Base-by-base conservation (phyloP, 2,329 filamentous ascomycete species). In the Colletotrichum chlorophyti region DNA sequence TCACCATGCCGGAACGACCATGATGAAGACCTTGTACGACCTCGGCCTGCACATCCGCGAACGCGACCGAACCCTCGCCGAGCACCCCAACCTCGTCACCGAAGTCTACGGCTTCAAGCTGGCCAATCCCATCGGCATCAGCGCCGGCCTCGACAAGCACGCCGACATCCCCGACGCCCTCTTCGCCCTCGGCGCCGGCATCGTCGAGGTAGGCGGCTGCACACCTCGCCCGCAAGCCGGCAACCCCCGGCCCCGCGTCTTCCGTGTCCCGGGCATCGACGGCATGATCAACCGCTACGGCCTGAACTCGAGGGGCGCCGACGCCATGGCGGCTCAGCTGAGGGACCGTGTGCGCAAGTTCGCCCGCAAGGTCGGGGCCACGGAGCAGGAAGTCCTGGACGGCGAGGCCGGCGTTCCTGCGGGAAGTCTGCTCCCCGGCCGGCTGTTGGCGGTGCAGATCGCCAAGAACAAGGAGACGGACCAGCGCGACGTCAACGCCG, bases 401-500 rank as follows among this genome's bases (percentile, higher is more conserved):
- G 93, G 92, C 19, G 84, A 87, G 53, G 90, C 87, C 68, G 85
- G 76, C 32, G 91, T 97, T 1, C 91, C 92, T 1, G 88, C 93
- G 0, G 91, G 95, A n/a, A 91, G 90, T 73, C 78, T 99, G 66
- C 76, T 80, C 12, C 79, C 86, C 0, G 94, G 93, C 12, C 86
- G 89, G 60, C 77, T 97, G 57, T 81, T 99, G 61, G 89, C 91
- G 14, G 93, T 99, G 15, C 95, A 99, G 76, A 86, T 98, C 37
- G 93, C 94, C 48, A 99, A 99, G 86, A 98, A 98, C 78, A 98
- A 97, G 80, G 82, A 85, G 42, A 99, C 95, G 1, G 87, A 92
- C 17, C 93, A 96, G 70, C 81, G 82, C 43, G 91, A 98, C 69
- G 89, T 97, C 60, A 84, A 89, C 37, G 93, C 93, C 27, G 89